A percentile compares a stretch with the other conserved stretches of the same genome.
These are phyloP conservation scores for Leccinellum luteum DNA, from an alignment of 768 basidiomycete genomes.

Conservation along the genomic window DNA sequence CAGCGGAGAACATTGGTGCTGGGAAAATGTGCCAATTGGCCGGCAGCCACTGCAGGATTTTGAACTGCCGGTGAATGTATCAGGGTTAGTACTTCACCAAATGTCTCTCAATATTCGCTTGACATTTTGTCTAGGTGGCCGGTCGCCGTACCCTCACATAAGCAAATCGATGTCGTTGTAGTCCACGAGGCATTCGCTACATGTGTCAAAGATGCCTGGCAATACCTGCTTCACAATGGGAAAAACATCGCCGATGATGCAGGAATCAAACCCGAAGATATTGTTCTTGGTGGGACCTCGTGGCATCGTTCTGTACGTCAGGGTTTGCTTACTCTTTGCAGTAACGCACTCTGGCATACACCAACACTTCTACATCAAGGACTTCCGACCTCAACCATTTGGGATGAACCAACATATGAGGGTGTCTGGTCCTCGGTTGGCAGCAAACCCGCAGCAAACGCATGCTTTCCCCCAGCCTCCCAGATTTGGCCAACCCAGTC, in stretches of 20 bases:
- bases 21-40: constrained; percentile 33
- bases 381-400: constrained; percentile 28
- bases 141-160: constrained; percentile 37
- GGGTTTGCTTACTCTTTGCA: constrained; percentile 11
- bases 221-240: constrained; percentile 34
- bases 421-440: constrained; percentile 1
- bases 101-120: not conserved
- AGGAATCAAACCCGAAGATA: constrained; percentile 39
- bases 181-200: constrained; percentile 31
- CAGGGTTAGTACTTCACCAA: constrained; percentile 27
- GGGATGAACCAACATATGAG: constrained; percentile 11
- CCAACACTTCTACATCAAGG: constrained; percentile 39
- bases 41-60: constrained; percentile 35
- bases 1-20: constrained; percentile 36
- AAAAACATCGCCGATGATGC: constrained; percentile 30
- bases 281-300: constrained; percentile 39
- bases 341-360: constrained; percentile 42
- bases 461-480: constrained; percentile 16
- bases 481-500: constrained; percentile 1
- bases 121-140: constrained; percentile 38
- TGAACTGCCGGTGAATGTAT: constrained; percentile 30
- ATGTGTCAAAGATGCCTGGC: constrained; percentile 38
- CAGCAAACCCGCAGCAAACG: constrained; percentile 11
- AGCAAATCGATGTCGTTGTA: constrained; percentile 39
- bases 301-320: not conserved